A percentile compares a stretch with the other conserved stretches of the same genome.
Evolutionary conservation across 2,329 filamentous ascomycete species (phyloP).

Genomic region (Aspergillus eucalypticola): DNA sequence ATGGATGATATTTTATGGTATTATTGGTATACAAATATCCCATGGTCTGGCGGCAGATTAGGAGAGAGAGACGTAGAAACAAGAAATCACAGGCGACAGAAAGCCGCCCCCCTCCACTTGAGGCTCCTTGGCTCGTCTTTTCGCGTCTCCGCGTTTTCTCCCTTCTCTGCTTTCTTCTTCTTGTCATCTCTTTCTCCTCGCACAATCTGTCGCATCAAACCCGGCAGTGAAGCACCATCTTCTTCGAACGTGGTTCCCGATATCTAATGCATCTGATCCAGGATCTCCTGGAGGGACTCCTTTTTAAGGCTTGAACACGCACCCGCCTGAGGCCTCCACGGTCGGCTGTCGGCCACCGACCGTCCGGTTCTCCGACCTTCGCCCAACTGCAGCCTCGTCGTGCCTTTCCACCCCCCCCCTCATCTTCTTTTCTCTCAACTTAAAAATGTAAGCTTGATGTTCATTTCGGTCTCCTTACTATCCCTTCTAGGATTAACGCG

Average conservation of each 20-base stretch:
- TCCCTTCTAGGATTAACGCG: neutral
- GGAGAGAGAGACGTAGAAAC: slow-evolving; percentile 16
- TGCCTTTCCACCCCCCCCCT: neutral
- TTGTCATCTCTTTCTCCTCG: neutral
- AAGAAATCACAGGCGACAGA: neutral
- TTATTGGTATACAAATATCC: rapidly evolving
- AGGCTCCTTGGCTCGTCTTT: neutral
- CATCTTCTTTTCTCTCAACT: neutral
- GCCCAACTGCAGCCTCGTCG: neutral
- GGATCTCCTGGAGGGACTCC: neutral
- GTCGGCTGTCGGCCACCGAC: slow-evolving; percentile 11
- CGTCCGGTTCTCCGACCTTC: slow-evolving; percentile 9
- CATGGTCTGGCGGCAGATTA: neutral
- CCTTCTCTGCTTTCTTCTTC: neutral
- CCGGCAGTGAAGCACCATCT: neutral
- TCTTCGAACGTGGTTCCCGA: neutral
- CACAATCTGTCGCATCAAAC: neutral
- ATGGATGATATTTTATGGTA: neutral
- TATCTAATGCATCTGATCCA: neutral
- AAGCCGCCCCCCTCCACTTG: slow-evolving; percentile 1
- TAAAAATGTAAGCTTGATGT: neutral
- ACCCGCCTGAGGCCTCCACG: neutral
- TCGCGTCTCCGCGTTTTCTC: neutral
- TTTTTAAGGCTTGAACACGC: neutral
- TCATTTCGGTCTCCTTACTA: neutral